Evolutionary conservation across 2,329 filamentous ascomycete species (phyloP).

Genomic region (Claviceps citrina): DNA sequence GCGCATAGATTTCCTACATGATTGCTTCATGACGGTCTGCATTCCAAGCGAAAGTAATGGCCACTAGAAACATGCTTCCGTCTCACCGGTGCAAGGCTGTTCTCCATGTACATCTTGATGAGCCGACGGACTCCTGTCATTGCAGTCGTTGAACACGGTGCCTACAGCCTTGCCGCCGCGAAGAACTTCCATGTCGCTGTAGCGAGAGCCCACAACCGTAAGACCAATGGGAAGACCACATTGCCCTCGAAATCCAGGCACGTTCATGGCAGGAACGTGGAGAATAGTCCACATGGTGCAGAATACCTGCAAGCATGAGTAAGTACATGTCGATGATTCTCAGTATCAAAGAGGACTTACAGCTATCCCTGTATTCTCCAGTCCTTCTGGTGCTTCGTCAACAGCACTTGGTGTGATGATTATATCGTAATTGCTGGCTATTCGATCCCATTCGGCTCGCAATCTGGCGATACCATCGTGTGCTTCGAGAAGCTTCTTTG

Average conservation of each 20-base stretch:
- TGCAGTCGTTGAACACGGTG: constrained; percentile 15
- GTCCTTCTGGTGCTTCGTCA: constrained; percentile 43
- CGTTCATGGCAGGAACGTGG: constrained; percentile 47
- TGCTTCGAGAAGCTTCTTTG: constrained; percentile 33
- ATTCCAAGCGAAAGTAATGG: too few relatives aligned
- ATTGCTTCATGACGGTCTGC: too few relatives aligned
- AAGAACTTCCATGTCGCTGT: constrained; percentile 29
- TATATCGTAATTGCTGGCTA: constrained; percentile 35
- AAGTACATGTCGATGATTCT: not conserved
- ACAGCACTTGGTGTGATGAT: constrained; percentile 42
- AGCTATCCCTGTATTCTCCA: constrained; percentile 36
- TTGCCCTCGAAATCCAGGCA: constrained; percentile 43
- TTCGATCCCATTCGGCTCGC: constrained; percentile 37
- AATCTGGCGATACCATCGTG: constrained; percentile 37
- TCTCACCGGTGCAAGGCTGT: too few relatives aligned
- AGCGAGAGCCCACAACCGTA: constrained; percentile 34
- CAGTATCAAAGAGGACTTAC: constrained; percentile 13
- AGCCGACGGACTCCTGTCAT: too few relatives aligned
- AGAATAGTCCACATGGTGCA: constrained; percentile 22
- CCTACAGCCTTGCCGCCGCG: constrained; percentile 24
- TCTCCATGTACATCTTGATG: too few relatives aligned
- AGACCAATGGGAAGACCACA: constrained; percentile 43
- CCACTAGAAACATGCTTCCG: too few relatives aligned
- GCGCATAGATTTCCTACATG: too few relatives aligned
- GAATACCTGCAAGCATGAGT: constrained; percentile 6